Evolutionary conservation across 2,329 filamentous ascomycete species (phyloP), one percentile per base, ranked within the genome.

Genomic region (Blumeriella jaapii): DNA sequence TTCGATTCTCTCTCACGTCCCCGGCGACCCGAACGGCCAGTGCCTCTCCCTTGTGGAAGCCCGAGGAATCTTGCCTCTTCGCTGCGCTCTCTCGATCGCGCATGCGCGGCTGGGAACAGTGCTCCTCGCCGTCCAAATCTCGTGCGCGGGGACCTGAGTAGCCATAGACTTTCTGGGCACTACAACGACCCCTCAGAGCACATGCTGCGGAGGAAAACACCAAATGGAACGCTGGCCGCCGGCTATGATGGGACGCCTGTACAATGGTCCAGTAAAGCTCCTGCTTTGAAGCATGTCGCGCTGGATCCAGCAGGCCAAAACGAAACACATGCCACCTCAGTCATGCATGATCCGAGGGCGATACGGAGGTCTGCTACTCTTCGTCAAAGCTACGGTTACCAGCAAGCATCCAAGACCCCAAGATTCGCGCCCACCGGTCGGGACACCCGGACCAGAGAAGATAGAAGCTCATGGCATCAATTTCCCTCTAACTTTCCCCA

Each of bases 191-290:
- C 47, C 6, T 45, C 50, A n/a, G 85, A 94, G 57, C 78, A 93
- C 57, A 82, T 84, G 49, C 66, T 95, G 38, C 76, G 89, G 46
- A 75, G 89, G 47, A 96, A 96, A 59, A 96, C 89, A 6, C 91
- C 89, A 4, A 89, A 79, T 53, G 91, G 89, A n/a, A 94, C 86
- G 23, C 71, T 96, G 42, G 80, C 89, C 46, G 85, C 83, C 35
- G 86, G 85, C 8, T 95, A 94, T 53, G 87, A 96, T 66, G 85
- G 82, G 19, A 83, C 82, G 4, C 76, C 78, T 1, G 68, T 78
- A 14, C 80, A 85, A 52, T 74, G 79, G 49, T 74, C 70, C 7
- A 74, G 78, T 22, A 81, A 82, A 23, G 79, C 80, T 5, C 83
- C 82, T 23, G 78, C 83, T 1, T 65, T 75, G 29, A 95, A 95